These are phyloP conservation scores for Saussurea involucrata DNA, from an alignment of 129 eudicot genomes.

Conservation along the genomic window DNA sequence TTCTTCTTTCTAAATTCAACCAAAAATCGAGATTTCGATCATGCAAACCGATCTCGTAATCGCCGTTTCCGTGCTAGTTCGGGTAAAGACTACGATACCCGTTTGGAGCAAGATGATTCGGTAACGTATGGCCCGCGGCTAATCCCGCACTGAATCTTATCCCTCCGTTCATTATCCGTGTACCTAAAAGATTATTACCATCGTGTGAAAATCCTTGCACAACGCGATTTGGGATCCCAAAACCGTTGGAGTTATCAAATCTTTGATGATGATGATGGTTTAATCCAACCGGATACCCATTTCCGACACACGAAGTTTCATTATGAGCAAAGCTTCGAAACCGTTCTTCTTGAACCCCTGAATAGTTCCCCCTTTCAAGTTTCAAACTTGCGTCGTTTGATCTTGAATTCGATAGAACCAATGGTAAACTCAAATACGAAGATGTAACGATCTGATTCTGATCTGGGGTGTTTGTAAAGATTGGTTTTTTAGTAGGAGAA, in stretches of 20 bases:
- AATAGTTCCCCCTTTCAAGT: constrained; percentile 29
- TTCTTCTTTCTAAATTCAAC: neutral
- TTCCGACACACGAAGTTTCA: constrained; percentile 27
- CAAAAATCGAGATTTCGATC: neutral
- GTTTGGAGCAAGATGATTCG: constrained; percentile 27
- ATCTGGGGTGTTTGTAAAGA: constrained; percentile 26
- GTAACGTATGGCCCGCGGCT: constrained; percentile 27
- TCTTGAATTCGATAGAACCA: constrained; percentile 28
- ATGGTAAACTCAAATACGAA: constrained; percentile 46
- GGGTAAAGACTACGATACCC: constrained; percentile 30
- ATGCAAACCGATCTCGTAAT: neutral
- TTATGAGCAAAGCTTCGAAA: constrained; percentile 35
- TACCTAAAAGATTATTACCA: constrained; percentile 17
- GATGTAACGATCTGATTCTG: constrained; percentile 35
- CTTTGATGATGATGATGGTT: constrained; percentile 36
- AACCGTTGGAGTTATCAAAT: constrained; percentile 26
- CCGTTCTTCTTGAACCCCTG: constrained; percentile 30
- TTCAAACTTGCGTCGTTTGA: constrained; percentile 22
- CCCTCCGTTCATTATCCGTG: constrained; percentile 38
- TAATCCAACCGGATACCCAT: constrained; percentile 36
- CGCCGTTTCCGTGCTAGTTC: constrained; percentile 15
- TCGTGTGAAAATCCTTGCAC: constrained; percentile 31
- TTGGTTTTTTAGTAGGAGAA: constrained; percentile 24
- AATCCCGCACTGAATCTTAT: constrained; percentile 27
- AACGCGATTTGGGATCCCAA: constrained; percentile 29